Conservation (phyloP, 495 filamentous ascomycete genomes). For the Xylona heveae region DNA sequence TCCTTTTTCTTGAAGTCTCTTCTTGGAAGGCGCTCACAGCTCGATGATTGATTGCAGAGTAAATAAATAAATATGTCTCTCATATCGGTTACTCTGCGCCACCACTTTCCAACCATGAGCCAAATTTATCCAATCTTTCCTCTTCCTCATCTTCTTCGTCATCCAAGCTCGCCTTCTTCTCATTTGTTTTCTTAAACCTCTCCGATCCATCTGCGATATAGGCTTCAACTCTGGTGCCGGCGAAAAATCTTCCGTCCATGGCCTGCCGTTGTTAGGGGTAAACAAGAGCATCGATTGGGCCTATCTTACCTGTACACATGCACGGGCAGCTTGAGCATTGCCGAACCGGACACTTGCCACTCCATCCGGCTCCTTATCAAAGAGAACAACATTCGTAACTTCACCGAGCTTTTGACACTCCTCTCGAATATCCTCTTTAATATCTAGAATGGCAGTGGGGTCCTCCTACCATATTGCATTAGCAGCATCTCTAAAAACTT, state of each 20-base stretch:
- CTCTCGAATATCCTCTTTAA: slow-evolving; percentile 82
- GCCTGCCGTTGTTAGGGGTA: slow-evolving; percentile 15
- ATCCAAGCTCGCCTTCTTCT: slow-evolving; percentile 21
- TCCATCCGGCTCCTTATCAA: slow-evolving; percentile 71
- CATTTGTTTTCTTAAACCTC: slow-evolving; percentile 48
- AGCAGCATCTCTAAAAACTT: slow-evolving; percentile 1
- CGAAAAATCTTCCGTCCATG: slow-evolving; percentile 72
- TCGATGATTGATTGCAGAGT: too few relatives aligned
- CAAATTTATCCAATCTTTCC: slow-evolving; percentile 30
- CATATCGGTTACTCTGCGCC: too few relatives aligned
- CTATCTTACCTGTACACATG: slow-evolving; percentile 38
- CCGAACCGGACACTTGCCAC: slow-evolving; percentile 66
- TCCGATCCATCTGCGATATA: slow-evolving; percentile 56
- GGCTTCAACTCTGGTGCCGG: slow-evolving; percentile 48
- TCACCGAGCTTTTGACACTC: slow-evolving; percentile 73
- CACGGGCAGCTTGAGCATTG: slow-evolving; percentile 43
- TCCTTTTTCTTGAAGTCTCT: too few relatives aligned
- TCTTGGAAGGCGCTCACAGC: too few relatives aligned
- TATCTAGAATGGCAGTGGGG: slow-evolving; percentile 61
- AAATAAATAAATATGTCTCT: too few relatives aligned
- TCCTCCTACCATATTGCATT: slow-evolving; percentile 36
- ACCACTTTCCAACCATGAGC: slow-evolving; percentile 33
- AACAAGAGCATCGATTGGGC: neutral
- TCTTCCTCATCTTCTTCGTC: slow-evolving; percentile 27
- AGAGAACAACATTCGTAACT: slow-evolving; percentile 81